Percentiles rank a stretch among this genome's conserved stretches.
These are phyloP conservation scores for Rhizopogon vesiculosus DNA, from an alignment of 768 basidiomycete genomes.

Conservation along the genomic window DNA sequence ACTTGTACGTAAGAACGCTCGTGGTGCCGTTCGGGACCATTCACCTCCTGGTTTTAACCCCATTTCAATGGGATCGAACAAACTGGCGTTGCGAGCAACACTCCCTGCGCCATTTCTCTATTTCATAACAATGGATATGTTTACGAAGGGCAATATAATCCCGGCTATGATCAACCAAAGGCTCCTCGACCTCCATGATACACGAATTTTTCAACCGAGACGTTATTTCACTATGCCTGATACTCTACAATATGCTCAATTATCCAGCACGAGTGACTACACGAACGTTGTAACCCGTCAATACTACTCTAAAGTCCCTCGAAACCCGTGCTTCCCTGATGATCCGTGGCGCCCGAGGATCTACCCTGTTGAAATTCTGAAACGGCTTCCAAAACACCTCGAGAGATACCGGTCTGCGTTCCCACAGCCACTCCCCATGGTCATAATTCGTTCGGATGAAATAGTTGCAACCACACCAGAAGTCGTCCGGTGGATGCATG, in stretches of 20 bases:
- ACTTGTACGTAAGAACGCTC: background rate
- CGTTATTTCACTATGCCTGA: background rate
- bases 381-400: conserved; percentile 9
- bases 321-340: background rate
- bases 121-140: conserved; percentile 1
- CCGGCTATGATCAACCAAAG: background rate
- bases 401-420: conserved; percentile 4
- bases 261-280: background rate
- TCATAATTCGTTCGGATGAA: conserved; percentile 16
- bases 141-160: background rate
- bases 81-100: background rate
- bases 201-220: background rate
- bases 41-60: background rate
- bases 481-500: background rate
- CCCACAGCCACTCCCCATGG: conserved; percentile 17
- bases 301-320: background rate
- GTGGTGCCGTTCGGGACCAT: background rate
- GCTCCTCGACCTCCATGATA: background rate
- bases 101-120: conserved; percentile 20
- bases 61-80: too few species aligned
- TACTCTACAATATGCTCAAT: background rate
- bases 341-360: background rate
- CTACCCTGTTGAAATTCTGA: conserved; percentile 10
- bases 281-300: background rate
- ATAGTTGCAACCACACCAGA: conserved; percentile 5